These are phyloP conservation scores for Sisymbrium altissimum DNA, from an alignment of 345 rosid species.

Conservation along the genomic window DNA sequence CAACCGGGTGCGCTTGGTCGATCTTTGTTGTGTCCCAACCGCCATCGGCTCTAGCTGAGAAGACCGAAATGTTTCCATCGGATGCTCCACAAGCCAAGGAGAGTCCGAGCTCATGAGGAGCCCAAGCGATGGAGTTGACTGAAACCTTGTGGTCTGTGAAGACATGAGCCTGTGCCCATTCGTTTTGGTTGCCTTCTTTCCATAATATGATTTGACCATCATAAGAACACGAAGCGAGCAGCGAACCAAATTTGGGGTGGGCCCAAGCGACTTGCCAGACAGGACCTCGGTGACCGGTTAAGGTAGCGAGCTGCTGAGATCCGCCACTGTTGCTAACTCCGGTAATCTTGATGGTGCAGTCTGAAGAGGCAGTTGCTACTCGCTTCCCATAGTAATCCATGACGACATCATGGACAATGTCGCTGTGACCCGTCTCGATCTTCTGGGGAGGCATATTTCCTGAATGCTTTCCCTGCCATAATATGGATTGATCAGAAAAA, in stretches of 20 bases:
- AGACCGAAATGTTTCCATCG: slow-evolving; percentile 60
- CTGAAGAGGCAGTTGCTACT: slow-evolving; percentile 59
- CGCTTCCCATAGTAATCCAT: slow-evolving; percentile 73
- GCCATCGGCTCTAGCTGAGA: slow-evolving; percentile 52
- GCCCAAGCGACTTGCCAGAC: slow-evolving; percentile 73
- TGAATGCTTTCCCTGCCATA: neutral
- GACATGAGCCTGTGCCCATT: slow-evolving; percentile 55
- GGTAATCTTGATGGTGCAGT: slow-evolving; percentile 48
- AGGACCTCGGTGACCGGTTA: slow-evolving; percentile 60
- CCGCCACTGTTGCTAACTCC: slow-evolving; percentile 45
- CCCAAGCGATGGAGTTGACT: slow-evolving; percentile 66
- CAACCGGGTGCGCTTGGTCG: slow-evolving; percentile 65
- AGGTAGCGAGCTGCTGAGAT: slow-evolving; percentile 51
- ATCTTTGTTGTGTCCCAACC: slow-evolving; percentile 60
- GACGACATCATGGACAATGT: slow-evolving; percentile 53
- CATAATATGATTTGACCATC: slow-evolving; percentile 65
- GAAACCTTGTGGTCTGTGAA: slow-evolving; percentile 58
- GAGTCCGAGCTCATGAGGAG: slow-evolving; percentile 70
- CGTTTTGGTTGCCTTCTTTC: slow-evolving; percentile 63
- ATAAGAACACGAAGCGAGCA: slow-evolving; percentile 64
- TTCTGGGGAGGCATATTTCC: slow-evolving; percentile 53
- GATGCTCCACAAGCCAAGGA: slow-evolving; percentile 67
- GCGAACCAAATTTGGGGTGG: slow-evolving; percentile 57
- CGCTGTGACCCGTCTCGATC: slow-evolving; percentile 59
- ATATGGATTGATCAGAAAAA: neutral